phyloP scores from a whole-genome alignment of 345 rosid genomes.

The Salix exigua region DNA sequence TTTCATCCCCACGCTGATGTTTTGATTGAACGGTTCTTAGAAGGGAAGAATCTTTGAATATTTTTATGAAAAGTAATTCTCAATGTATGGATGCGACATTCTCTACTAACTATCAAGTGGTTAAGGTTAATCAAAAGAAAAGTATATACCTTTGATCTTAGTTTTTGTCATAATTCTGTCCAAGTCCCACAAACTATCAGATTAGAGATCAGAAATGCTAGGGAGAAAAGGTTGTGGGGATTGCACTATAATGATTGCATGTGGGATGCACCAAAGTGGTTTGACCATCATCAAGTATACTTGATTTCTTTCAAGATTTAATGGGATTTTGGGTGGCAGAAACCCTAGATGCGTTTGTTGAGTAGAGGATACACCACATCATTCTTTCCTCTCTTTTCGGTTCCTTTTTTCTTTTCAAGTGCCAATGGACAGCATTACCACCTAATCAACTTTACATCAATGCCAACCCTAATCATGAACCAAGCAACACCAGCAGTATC shows the following conservation, averaged over 20 bases:
- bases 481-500: neutral
- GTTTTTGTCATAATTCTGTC: neutral
- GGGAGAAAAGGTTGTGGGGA: slow-evolving; percentile 9
- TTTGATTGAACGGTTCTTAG: neutral
- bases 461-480: slow-evolving; percentile 10
- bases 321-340: slow-evolving; percentile 20
- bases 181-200: neutral
- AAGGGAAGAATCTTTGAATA: neutral
- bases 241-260: slow-evolving; percentile 28
- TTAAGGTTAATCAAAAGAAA: neutral
- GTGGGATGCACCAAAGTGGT: slow-evolving; percentile 25
- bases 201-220: neutral
- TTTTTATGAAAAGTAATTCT: slow-evolving; percentile 1
- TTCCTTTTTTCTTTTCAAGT: neutral
- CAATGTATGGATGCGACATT: neutral
- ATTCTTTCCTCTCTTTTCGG: slow-evolving; percentile 5
- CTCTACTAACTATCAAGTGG: neutral
- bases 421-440: neutral
- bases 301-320: neutral
- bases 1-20: neutral
- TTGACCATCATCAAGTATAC: slow-evolving; percentile 28
- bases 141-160: neutral
- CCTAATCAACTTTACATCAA: neutral
- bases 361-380: slow-evolving; percentile 21
- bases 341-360: slow-evolving; percentile 11